Percentiles rank a stretch among this genome's conserved stretches.
These are phyloP conservation scores for Gomphus bonarii DNA, from an alignment of 1,284 basidiomycete genomes.

Conservation along the genomic window DNA sequence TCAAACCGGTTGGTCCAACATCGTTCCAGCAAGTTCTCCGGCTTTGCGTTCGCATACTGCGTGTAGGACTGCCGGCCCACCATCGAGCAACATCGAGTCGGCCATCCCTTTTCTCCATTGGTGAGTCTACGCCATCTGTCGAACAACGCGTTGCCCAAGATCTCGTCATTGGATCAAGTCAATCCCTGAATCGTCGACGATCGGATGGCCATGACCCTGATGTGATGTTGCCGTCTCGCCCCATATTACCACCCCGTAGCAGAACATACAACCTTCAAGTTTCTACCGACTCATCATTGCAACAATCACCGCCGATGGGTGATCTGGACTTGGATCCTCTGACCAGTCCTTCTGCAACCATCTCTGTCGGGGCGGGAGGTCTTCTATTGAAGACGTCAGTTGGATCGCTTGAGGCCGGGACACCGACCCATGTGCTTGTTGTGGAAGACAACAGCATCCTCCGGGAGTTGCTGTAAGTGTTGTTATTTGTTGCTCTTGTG, in stretches of 20 bases:
- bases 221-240: slow-evolving; percentile 3
- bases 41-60: slow-evolving; percentile 56
- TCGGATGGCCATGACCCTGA: slow-evolving; percentile 14
- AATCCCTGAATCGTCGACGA: slow-evolving; percentile 13
- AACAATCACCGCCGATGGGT: background rate
- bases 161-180: slow-evolving; percentile 8
- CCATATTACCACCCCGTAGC: slow-evolving; percentile 6
- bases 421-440: slow-evolving; percentile 54
- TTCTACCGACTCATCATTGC: background rate
- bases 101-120: slow-evolving; percentile 7
- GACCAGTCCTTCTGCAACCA: slow-evolving; percentile 25
- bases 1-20: slow-evolving; percentile 84
- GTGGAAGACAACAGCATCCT: slow-evolving; percentile 80
- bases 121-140: slow-evolving; percentile 2
- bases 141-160: slow-evolving; percentile 8
- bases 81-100: slow-evolving; percentile 22
- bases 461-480: slow-evolving; percentile 55
- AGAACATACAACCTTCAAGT: background rate
- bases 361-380: slow-evolving; percentile 48
- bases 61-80: slow-evolving; percentile 20
- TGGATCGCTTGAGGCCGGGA: slow-evolving; percentile 30
- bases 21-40: slow-evolving; percentile 62
- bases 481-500: slow-evolving; percentile 16
- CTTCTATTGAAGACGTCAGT: slow-evolving; percentile 52
- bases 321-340: slow-evolving; percentile 9